Evolutionary conservation across 805 yeast genomes (phyloP), one percentile per base, ranked within the genome.

Genomic region (Cyberlindnera xylosilytica): DNA sequence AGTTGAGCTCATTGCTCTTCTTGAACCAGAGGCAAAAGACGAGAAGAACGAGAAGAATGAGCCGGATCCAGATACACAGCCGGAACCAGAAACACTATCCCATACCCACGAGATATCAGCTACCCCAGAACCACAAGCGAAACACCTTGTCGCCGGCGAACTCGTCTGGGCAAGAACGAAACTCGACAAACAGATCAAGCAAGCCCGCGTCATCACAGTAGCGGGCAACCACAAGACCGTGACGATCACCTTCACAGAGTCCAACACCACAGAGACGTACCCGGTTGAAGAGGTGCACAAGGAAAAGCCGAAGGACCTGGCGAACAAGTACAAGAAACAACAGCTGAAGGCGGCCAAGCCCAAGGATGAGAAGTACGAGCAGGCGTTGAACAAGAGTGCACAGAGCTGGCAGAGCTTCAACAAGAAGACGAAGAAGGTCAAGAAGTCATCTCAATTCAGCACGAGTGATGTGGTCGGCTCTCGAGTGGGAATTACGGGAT

Each of bases 381-480:
- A 43, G 23, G 37, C 16, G 6, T 20, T 53, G 10, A 38, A 44
- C 32, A 47, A 44, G 20, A 41, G 44, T 41, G 56, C 45, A 6
- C 39, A 46, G 26, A 49, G 42, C 33, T 53, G 57, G 57, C 42
- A 50, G 32, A 45, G 23, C 17, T 53, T 53, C 26, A 44, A n/a
- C 12, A 51, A 50, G 31, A 51, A 51, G 43, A 41, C 33, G 20
- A 51, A 45, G 26, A 31, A 17, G 1, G 45, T 30, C 31, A 40
- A 39, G 6, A 26, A 20, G 13, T 24, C 39, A 34, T 35, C 49
- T 20, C 28, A 30, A 20, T 52, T 52, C 27, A 28, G 46, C 8
- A 50, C 52, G 3, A 31, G 44, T 2, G 41, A 39, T 28, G 19
- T 30, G 7, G 18, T 41, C n/a, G 49, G 43, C 4, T 47, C 52